Conservation (phyloP, 805 yeast genomes). For the Candida mattraensis region DNA sequence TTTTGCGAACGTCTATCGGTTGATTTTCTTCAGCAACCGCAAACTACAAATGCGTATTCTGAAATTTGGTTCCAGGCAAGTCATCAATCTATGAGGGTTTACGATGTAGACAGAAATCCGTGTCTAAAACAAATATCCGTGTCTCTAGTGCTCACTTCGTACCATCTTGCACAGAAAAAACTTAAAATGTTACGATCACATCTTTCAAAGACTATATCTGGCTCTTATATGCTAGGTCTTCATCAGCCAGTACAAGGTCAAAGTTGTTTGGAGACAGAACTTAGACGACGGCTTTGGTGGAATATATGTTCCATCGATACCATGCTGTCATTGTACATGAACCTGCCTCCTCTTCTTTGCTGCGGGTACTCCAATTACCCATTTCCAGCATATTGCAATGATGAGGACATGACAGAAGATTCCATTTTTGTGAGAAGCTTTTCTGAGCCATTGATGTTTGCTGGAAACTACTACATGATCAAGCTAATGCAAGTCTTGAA, state of each 20-base stretch:
- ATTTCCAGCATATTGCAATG: conserved; percentile 33
- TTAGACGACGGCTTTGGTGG: conserved; percentile 32
- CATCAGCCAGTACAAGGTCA: conserved; percentile 6
- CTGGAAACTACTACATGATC: conserved; percentile 13
- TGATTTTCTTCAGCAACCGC: no score
- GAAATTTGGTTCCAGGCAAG: conserved; percentile 11
- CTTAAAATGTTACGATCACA: conserved; percentile 8
- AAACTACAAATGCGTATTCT: no score
- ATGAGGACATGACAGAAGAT: conserved; percentile 25
- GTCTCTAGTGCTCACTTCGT: conserved; percentile 11
- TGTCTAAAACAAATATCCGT: conserved; percentile 11
- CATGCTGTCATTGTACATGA: conserved; percentile 6
- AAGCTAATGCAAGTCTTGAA: conserved; percentile 15
- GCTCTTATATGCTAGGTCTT: conserved; percentile 12
- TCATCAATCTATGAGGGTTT: conserved; percentile 10
- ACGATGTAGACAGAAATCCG: conserved; percentile 8
- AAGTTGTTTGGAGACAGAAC: conserved; percentile 17
- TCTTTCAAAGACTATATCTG: conserved; percentile 10
- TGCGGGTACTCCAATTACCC: conserved; percentile 28
- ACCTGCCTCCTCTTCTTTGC: conserved; percentile 16
- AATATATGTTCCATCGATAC: conserved; percentile 22
- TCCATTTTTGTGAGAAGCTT: conserved; percentile 5
- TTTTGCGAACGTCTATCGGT: conserved; percentile 3
- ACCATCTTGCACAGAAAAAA: conserved; percentile 2
- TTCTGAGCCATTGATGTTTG: conserved; percentile 12